These are phyloP conservation scores for Coemansia sp. DNA, from an alignment of 192 early-diverging fungal genomes.

Conservation along the genomic window DNA sequence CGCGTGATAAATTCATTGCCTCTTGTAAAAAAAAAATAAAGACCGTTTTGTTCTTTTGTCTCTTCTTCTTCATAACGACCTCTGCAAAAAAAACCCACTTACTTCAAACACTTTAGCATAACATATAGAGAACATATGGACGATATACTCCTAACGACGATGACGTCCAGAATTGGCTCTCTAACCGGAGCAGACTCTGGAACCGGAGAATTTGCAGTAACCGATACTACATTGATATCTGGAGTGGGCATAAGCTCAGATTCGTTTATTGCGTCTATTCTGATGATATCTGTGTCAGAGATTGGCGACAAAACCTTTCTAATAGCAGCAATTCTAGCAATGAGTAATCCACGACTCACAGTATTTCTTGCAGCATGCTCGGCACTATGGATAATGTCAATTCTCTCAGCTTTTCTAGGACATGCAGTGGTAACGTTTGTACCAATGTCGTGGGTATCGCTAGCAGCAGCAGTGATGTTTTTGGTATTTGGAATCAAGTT, in stretches of 20 bases:
- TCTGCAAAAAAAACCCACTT: not conserved
- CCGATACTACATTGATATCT: conserved; percentile 11
- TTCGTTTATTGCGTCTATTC: conserved; percentile 57
- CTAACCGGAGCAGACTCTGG: not conserved
- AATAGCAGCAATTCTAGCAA: conserved; percentile 97
- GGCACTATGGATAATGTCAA: conserved; percentile 90
- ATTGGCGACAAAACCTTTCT: conserved; percentile 99
- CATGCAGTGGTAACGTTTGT: conserved; percentile 86
- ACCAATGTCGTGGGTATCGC: conserved; percentile 82
- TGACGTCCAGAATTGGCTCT: not conserved
- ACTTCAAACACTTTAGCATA: not conserved
- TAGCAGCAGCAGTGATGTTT: conserved; percentile 83
- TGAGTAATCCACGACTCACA: conserved; percentile 88
- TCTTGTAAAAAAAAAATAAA: not conserved
- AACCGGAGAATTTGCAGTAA: conserved; percentile 3
- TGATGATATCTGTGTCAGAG: conserved; percentile 94
- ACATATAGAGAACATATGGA: not conserved
- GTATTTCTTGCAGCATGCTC: conserved; percentile 89
- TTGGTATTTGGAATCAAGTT: conserved; percentile 91
- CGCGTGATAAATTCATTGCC: not conserved
- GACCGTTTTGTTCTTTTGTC: not conserved
- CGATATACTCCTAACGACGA: not conserved
- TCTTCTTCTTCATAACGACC: not conserved
- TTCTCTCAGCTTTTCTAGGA: conserved; percentile 91
- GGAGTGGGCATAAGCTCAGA: conserved; percentile 22